Conservation (phyloP, 2,329 filamentous ascomycete genomes). For the Aspergillus quadrilineatus region DNA sequence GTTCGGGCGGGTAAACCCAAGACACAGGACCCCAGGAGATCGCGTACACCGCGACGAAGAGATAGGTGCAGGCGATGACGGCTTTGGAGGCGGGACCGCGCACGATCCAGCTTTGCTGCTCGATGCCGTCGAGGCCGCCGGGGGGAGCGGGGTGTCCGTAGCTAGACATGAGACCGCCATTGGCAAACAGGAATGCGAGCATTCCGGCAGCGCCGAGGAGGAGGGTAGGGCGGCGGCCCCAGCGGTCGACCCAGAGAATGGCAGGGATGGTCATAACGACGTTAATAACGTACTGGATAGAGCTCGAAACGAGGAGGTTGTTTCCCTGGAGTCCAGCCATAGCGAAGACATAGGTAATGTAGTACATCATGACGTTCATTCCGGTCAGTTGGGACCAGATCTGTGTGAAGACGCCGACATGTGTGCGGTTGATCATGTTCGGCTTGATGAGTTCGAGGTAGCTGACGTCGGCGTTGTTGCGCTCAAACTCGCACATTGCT, state of each 20-base stretch:
- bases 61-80: conserved; percentile 69
- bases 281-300: conserved; percentile 76
- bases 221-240: conserved; percentile 69
- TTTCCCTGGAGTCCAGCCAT: conserved; percentile 66
- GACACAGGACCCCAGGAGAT: conserved; percentile 62
- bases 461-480: conserved; percentile 65
- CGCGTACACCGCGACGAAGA: conserved; percentile 70
- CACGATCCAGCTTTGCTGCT: conserved; percentile 41
- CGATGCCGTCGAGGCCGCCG: conserved; percentile 36
- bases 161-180: conserved; percentile 42
- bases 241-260: conserved; percentile 71
- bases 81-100: conserved; percentile 55
- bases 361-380: conserved; percentile 75
- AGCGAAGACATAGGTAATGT: conserved; percentile 63
- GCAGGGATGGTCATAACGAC: conserved; percentile 75
- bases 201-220: conserved; percentile 65
- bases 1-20: conserved; percentile 61
- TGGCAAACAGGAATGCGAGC: conserved; percentile 47
- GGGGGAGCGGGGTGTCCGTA: conserved; percentile 42
- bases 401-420: conserved; percentile 70
- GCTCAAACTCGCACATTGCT: conserved; percentile 71
- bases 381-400: conserved; percentile 75
- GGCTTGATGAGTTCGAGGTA: conserved; percentile 72
- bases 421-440: conserved; percentile 69
- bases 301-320: conserved; percentile 63